Base-by-base conservation (phyloP, 2,329 filamentous ascomycete genomes). In the Canariomyces notabilis region DNA sequence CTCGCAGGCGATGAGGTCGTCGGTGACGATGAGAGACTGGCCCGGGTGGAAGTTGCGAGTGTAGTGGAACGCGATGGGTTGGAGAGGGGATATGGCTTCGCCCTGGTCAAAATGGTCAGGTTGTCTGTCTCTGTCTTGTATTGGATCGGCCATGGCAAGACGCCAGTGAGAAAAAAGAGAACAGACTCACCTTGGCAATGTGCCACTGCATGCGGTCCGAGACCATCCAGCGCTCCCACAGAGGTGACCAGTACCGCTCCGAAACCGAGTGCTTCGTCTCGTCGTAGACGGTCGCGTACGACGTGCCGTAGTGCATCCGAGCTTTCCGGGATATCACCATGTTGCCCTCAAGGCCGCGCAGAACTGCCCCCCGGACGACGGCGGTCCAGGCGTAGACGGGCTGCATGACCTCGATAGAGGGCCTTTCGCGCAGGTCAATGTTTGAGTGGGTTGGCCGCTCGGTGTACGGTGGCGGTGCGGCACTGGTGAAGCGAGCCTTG, bases 211-310 rank as follows among this genome's bases (percentile, higher is more conserved):
- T 89, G 38, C 86, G 75, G 63, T 90, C 84, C 37, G 77, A 82
- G 6, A 90, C 85, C 85, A 89, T 89, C 85, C 84, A 89, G 39
- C 85, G 68, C 67, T 89, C 85, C 85, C 85, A 89, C 19, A 89
- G 64, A 5, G 84, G 85, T 54, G 80, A 85, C 85, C 85, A 90
- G 60, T 90, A 90, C 41, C 85, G 70, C 63, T 89, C 86, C 35
- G 73, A 77, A 5, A 87, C 78, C 3, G 79, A 78, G 62, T 91
- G 87, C 61, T 83, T 86, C 39, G 77, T 74, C 59, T 87, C 83
- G 55, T 90, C 85, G 61, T 87, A 91, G 0, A 87, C 83, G 0
- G 86, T 90, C 0, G 87, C 86, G 64, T 90, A 90, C 19, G 81
- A 86, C 5, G 85, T 89, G 19, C 87, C 87, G 60, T 91, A 90